Percentiles rank a stretch among this genome's conserved stretches.
These are phyloP conservation scores for Stevia rebaudiana DNA, from an alignment of 140 eudicot genomes.

Conservation along the genomic window DNA sequence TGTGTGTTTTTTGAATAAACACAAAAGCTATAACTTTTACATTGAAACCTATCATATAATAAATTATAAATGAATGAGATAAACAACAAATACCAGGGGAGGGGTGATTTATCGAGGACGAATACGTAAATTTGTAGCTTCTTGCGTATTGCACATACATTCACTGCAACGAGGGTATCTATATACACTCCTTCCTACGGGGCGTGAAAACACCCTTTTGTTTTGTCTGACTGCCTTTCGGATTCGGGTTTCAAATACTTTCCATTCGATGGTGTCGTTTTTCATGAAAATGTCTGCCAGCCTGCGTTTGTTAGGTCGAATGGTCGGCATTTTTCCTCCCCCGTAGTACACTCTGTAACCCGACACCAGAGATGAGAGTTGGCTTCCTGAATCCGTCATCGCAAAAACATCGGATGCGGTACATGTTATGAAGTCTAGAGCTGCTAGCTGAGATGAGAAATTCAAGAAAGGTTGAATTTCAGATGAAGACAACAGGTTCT, in stretches of 20 bases:
- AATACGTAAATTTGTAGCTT: constrained; percentile 23
- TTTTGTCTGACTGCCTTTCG: constrained; percentile 91
- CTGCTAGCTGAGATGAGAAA: constrained; percentile 97
- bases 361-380: constrained; percentile 77
- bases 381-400: constrained; percentile 99
- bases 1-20: too few relatives aligned
- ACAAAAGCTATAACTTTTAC: not conserved
- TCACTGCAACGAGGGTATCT: constrained; percentile 85
- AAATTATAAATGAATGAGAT: constrained; percentile 20
- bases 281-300: constrained; percentile 84
- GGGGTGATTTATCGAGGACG: constrained; percentile 9
- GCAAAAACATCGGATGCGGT: constrained; percentile 85
- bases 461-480: constrained; percentile 82
- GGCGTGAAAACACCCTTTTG: constrained; percentile 78
- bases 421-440: constrained; percentile 89
- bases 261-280: constrained; percentile 92
- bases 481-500: constrained; percentile 64
- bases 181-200: constrained; percentile 85
- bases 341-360: constrained; percentile 89
- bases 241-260: constrained; percentile 69
- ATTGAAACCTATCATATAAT: constrained; percentile 3
- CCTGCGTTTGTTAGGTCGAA: constrained; percentile 94
- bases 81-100: not conserved
- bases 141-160: constrained; percentile 76
- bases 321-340: constrained; percentile 88